A percentile compares a stretch with the other conserved stretches of the same genome.
Evolutionary conservation across 805 yeast genomes (phyloP).

Genomic region (Kazachstania kunashirensis): DNA sequence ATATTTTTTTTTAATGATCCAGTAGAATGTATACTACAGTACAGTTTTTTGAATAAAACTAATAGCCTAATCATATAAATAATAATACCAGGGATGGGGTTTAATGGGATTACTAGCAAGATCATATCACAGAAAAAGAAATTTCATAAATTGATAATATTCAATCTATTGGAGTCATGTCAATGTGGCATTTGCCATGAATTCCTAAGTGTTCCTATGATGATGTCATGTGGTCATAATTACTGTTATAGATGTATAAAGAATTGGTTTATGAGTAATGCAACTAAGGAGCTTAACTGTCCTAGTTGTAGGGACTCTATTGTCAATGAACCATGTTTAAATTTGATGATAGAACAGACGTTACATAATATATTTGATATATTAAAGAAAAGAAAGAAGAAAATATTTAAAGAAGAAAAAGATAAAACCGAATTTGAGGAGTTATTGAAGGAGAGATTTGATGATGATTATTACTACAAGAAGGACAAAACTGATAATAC

Average conservation of each 20-base stretch:
- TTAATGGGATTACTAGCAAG: not conserved
- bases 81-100: slow-evolving; percentile 1
- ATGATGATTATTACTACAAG: slow-evolving; percentile 9
- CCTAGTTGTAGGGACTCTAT: slow-evolving; percentile 55
- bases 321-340: slow-evolving; percentile 41
- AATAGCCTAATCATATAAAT: not conserved
- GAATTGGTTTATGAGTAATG: slow-evolving; percentile 44
- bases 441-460: slow-evolving; percentile 15
- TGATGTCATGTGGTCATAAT: slow-evolving; percentile 61
- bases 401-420: slow-evolving; percentile 1
- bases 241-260: slow-evolving; percentile 60
- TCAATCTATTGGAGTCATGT: not conserved
- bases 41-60: not conserved
- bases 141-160: not conserved
- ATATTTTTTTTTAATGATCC: not conserved
- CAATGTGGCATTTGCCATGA: slow-evolving; percentile 62
- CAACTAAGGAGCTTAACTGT: slow-evolving; percentile 42
- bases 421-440: slow-evolving; percentile 14
- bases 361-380: slow-evolving; percentile 35
- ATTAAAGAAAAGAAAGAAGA: slow-evolving; percentile 19
- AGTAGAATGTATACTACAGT: too few species aligned
- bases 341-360: slow-evolving; percentile 42
- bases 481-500: slow-evolving; percentile 22
- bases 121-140: slow-evolving; percentile 2
- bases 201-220: slow-evolving; percentile 54